Evolutionary conservation across 768 basidiomycete genomes (phyloP).

Genomic region (Boletus reticulatus): DNA sequence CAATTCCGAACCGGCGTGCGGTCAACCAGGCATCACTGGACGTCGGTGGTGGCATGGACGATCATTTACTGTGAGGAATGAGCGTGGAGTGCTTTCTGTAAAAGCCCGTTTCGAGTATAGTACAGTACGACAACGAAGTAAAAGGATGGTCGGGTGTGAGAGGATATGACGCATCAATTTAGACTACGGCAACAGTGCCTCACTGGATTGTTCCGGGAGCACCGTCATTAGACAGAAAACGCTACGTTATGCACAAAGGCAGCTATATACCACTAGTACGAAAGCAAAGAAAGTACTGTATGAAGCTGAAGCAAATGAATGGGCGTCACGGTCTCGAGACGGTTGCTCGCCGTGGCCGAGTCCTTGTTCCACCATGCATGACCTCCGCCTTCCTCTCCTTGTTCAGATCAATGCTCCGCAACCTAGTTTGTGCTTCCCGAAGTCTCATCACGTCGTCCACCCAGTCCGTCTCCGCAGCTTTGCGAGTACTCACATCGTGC

Average conservation of each 20-base stretch:
- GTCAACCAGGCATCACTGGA: slow-evolving; percentile 71
- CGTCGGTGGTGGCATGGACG: slow-evolving; percentile 72
- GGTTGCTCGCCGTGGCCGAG: slow-evolving; percentile 26
- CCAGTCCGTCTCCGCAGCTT: slow-evolving; percentile 62
- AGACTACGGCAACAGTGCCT: too few relatives aligned
- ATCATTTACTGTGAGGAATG: slow-evolving; percentile 26
- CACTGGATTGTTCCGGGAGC: too few relatives aligned
- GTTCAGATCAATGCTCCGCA: slow-evolving; percentile 34
- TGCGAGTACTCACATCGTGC: slow-evolving; percentile 45
- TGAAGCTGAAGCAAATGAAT: slow-evolving; percentile 6
- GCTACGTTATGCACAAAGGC: slow-evolving; percentile 1
- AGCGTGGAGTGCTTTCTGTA: slow-evolving; percentile 19
- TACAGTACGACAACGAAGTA: slow-evolving; percentile 6
- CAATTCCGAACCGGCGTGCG: slow-evolving; percentile 84
- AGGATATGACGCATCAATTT: background rate
- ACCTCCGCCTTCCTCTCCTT: slow-evolving; percentile 24
- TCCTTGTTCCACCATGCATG: slow-evolving; percentile 27
- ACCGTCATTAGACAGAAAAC: background rate
- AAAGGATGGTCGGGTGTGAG: background rate
- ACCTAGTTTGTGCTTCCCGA: slow-evolving; percentile 37
- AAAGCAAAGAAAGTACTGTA: background rate
- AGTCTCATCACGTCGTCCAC: slow-evolving; percentile 56
- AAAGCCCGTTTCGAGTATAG: slow-evolving; percentile 16
- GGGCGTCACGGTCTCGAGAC: slow-evolving; percentile 16
- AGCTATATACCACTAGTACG: background rate